Conservation (phyloP, 2,329 filamentous ascomycete genomes). For the Cryphonectria radicalis region DNA sequence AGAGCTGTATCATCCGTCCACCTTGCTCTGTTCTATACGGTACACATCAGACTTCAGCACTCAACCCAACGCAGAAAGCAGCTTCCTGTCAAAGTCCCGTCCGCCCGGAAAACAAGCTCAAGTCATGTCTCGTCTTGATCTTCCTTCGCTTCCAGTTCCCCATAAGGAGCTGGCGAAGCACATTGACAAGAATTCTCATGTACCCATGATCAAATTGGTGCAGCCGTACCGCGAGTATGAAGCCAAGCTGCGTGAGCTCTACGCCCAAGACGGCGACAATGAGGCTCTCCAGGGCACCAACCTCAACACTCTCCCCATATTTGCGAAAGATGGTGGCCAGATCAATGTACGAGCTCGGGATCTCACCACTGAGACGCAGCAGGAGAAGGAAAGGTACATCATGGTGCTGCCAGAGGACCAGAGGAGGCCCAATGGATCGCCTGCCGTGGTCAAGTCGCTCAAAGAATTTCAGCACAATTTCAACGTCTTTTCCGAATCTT, state of each 20-base stretch:
- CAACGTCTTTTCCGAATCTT: slow-evolving; percentile 78
- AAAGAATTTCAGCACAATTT: slow-evolving; percentile 80
- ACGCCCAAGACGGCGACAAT: slow-evolving; percentile 69
- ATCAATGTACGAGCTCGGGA: slow-evolving; percentile 68
- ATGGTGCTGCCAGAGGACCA: slow-evolving; percentile 67
- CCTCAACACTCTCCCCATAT: slow-evolving; percentile 70
- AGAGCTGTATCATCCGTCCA: not conserved
- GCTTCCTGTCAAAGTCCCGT: not conserved
- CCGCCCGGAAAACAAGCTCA: not conserved
- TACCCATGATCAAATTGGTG: slow-evolving; percentile 61
- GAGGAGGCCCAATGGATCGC: slow-evolving; percentile 64
- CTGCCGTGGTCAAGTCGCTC: slow-evolving; percentile 69
- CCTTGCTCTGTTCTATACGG: not conserved
- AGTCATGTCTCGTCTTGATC: slow-evolving; percentile 43
- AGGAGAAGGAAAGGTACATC: slow-evolving; percentile 68
- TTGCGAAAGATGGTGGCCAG: slow-evolving; percentile 57
- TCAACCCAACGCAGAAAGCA: not conserved
- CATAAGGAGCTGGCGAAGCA: slow-evolving; percentile 54
- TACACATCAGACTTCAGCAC: not conserved
- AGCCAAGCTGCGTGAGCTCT: slow-evolving; percentile 66
- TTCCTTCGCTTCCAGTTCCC: slow-evolving; percentile 52
- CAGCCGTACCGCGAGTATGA: slow-evolving; percentile 72
- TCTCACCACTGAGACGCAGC: slow-evolving; percentile 58
- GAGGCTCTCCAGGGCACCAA: slow-evolving; percentile 58
- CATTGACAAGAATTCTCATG: slow-evolving; percentile 58